These are phyloP conservation scores for Petrea volubilis DNA, from an alignment of 257 asterid genomes.

Conservation along the genomic window DNA sequence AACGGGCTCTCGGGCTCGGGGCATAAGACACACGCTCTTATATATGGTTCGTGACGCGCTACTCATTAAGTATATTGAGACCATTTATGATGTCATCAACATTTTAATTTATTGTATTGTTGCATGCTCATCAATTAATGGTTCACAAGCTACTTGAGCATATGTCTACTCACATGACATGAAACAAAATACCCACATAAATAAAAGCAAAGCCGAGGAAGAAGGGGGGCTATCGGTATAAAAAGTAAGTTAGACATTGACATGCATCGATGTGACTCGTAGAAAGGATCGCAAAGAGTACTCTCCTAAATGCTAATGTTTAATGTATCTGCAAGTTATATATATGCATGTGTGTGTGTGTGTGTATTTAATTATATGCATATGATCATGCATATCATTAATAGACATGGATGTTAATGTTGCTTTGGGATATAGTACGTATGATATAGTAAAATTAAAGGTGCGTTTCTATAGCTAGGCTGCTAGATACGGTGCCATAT, in stretches of 20 bases:
- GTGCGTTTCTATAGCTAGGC: conserved; percentile 7
- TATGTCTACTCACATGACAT: background rate
- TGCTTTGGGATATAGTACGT: conserved; percentile 9
- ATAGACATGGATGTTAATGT: conserved; percentile 21
- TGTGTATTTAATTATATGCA: background rate
- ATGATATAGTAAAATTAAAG: conserved; percentile 29
- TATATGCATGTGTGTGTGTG: background rate
- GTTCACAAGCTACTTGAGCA: too few species aligned
- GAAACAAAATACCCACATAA: background rate
- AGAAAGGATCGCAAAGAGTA: background rate
- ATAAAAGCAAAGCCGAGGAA: background rate
- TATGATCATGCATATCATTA: background rate
- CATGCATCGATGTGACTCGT: conserved; percentile 29
- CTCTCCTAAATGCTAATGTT: conserved; percentile 16
- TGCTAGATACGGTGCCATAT: conserved; percentile 31
- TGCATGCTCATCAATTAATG: too few species aligned
- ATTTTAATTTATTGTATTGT: too few species aligned
- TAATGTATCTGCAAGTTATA: conserved; percentile 11
- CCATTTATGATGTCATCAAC: too few species aligned
- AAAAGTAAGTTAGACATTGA: conserved; percentile 5
- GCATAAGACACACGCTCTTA: too few species aligned
- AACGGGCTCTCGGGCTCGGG: too few species aligned
- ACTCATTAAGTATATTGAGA: too few species aligned
- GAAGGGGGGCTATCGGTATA: background rate
- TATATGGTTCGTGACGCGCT: too few species aligned